phyloP scores from a whole-genome alignment of 1,139 yeast genomes.

The Blastobotrys buckinghamii region DNA sequence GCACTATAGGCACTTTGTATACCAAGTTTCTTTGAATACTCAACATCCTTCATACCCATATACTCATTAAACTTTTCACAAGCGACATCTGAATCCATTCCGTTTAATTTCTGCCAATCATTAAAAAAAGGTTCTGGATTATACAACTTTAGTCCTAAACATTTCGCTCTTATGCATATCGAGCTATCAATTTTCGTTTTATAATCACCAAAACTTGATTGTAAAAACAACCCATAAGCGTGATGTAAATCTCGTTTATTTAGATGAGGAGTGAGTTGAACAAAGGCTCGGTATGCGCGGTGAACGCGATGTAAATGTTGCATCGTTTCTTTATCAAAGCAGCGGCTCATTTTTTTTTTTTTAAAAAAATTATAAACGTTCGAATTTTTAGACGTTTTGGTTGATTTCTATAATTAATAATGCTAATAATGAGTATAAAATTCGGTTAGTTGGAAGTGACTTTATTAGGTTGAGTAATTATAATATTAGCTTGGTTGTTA shows the following conservation, averaged over 20 bases:
- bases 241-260: slow-evolving; percentile 9
- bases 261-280: slow-evolving; percentile 5
- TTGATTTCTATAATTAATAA: too few relatives aligned
- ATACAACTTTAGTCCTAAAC: slow-evolving; percentile 10
- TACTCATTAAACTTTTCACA: slow-evolving; percentile 14
- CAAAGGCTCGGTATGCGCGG: slow-evolving; percentile 12
- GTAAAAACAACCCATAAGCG: slow-evolving; percentile 14
- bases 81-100: slow-evolving; percentile 15
- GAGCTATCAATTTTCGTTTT: slow-evolving; percentile 2
- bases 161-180: slow-evolving; percentile 12
- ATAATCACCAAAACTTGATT: slow-evolving; percentile 14
- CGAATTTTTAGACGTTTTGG: too few relatives aligned
- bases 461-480: too few relatives aligned
- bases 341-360: slow-evolving; percentile 7
- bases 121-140: slow-evolving; percentile 11
- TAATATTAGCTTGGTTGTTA: too few relatives aligned
- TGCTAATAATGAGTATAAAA: too few relatives aligned
- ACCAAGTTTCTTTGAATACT: slow-evolving; percentile 5
- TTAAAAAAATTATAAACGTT: too few relatives aligned
- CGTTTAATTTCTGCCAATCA: slow-evolving; percentile 13
- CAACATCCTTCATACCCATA: slow-evolving; percentile 14
- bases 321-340: slow-evolving; percentile 13
- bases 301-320: slow-evolving; percentile 12
- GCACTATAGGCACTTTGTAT: slow-evolving; percentile 1
- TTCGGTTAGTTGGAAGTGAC: too few relatives aligned